These are phyloP conservation scores for Vicia sativa DNA, from an alignment of 306 rosid species.

Conservation along the genomic window DNA sequence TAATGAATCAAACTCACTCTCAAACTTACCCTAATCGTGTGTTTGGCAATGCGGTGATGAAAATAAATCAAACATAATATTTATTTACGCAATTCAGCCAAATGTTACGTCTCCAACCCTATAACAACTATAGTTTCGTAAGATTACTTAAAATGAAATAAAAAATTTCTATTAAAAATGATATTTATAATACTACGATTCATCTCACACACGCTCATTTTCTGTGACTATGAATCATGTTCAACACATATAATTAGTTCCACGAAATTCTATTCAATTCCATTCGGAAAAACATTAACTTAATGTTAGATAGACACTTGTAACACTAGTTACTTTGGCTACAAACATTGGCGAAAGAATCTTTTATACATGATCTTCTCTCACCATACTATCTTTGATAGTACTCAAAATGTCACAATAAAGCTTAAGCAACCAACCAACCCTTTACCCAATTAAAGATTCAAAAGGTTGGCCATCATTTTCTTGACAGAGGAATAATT, in stretches of 20 bases:
- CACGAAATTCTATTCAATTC: not conserved
- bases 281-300: not conserved
- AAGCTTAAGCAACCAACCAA: constrained; percentile 1
- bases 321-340: not conserved
- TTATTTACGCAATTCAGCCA: too few species aligned
- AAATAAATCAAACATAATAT: too few species aligned
- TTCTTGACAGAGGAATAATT: constrained; percentile 39
- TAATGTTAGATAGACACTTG: not conserved
- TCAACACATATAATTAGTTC: too few species aligned
- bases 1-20: not conserved
- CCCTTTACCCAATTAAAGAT: constrained; percentile 7
- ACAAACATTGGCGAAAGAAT: not conserved
- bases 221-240: too few species aligned
- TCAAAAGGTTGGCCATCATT: constrained; percentile 38
- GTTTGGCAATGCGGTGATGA: too few species aligned
- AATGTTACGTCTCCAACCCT: too few species aligned
- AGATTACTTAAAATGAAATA: too few species aligned
- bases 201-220: too few species aligned
- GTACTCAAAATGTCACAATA: constrained; percentile 9
- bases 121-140: too few species aligned
- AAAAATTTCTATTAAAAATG: too few species aligned
- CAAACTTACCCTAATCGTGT: not conserved
- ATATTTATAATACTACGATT: too few species aligned
- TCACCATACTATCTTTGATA: constrained; percentile 16
- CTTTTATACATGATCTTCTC: not conserved